Base-by-base conservation (phyloP, 2,329 filamentous ascomycete genomes). In the Colletotrichum sp. region DNA sequence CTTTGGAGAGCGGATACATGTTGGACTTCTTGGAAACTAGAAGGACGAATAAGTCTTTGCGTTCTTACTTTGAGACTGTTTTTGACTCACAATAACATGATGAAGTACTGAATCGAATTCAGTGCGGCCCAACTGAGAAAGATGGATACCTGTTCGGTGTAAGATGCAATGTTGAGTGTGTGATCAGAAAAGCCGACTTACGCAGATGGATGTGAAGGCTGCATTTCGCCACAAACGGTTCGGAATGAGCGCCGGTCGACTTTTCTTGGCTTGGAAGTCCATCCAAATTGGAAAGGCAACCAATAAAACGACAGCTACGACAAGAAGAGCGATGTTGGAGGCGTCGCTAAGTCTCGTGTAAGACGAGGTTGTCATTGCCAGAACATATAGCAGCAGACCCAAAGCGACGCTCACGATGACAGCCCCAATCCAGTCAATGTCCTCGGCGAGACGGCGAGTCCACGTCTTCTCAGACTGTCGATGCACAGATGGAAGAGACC, bases 161-260 rank as follows among this genome's bases (percentile, higher is more conserved):
- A 18, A 72, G 28, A 73, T 13, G 69, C 26, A 28, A n/a, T 4
- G 8, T 13, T 3, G 18, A 30, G 7, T 15, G 13, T 15, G 21
- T 21, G 5, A 8, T 21, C 57, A 18, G n/a, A 8, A 13, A 59
- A 9, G 16, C 2, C 3, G 15, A 69, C 73, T 21, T 52, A 73
- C 79, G 75, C 91, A 93, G 9, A 91, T 87, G 2, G 85, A 86
- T 0, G 89, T 89, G 77, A 93, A 93, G 3, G 88, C 83, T 0
- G 83, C 81, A 34, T 91, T 92, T 5, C 83, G 86, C 92, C 91
- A 93, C 0, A 93, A 82, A 0, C 86, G 87, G 77, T 93, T 93
- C 0, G 92, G 91, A 6, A 93, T 92, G 4, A 93, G 80, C 0
- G 91, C 91, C 16, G 91, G 89, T 8, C 85, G 85, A 3, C 84